Conservation (phyloP, 139 green algal genomes). For the Helicosporidium sp. region DNA sequence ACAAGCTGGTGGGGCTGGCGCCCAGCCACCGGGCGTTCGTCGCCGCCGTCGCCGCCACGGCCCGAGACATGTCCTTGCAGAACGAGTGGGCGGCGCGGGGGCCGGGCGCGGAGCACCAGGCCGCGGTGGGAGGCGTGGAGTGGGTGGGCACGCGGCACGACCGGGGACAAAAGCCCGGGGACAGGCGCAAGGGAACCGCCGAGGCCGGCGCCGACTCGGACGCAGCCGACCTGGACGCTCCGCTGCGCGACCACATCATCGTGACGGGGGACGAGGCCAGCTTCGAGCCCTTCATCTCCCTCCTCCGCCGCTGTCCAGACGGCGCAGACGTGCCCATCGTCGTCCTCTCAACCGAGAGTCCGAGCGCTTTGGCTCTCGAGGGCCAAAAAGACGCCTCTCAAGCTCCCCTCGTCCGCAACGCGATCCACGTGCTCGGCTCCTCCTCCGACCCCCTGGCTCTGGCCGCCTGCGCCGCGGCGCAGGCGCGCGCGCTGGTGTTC, state of each 20-base stretch:
- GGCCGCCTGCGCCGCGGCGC: conserved; percentile 12
- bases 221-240: neutral
- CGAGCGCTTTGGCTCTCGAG: conserved; percentile 3
- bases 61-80: neutral
- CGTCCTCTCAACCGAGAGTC: conserved; percentile 24
- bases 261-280: conserved; percentile 23
- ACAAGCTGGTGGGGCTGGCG: too few species aligned
- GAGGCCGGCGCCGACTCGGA: neutral
- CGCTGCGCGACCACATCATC: conserved; percentile 29
- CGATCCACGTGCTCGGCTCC: conserved; percentile 22
- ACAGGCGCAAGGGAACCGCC: too few species aligned
- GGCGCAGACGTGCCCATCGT: conserved; percentile 17
- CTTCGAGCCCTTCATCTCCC: conserved; percentile 27
- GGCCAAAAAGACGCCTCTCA: neutral
- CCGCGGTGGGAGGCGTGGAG: too few species aligned
- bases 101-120: neutral
- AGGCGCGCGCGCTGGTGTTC: conserved; percentile 17
- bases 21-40: too few species aligned
- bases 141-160: too few species aligned
- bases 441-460: conserved; percentile 24
- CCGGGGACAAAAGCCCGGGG: too few species aligned
- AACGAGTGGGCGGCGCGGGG: neutral
- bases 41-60: too few species aligned
- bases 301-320: conserved; percentile 21
- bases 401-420: conserved; percentile 15